These are phyloP conservation scores for Astrocystis sublimbata DNA, from an alignment of 495 filamentous ascomycete genomes.

Conservation along the genomic window DNA sequence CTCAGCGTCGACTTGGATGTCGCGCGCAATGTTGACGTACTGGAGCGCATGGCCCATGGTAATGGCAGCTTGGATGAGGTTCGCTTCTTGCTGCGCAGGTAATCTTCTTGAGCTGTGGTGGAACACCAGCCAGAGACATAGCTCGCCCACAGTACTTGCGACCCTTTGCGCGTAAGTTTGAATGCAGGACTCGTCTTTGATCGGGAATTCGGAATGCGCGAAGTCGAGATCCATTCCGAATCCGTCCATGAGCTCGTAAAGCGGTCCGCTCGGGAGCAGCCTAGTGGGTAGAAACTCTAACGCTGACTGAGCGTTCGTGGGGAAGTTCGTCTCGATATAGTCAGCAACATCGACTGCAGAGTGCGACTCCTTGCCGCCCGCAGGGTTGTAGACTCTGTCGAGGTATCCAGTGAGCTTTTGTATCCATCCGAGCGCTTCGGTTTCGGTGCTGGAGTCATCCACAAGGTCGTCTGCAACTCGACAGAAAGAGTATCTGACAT, in stretches of 20 bases:
- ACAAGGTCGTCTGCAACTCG: slow-evolving; percentile 69
- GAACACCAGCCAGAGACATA: slow-evolving; percentile 63
- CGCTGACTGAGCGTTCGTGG: slow-evolving; percentile 45
- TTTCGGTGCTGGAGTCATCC: slow-evolving; percentile 52
- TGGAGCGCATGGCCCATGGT: slow-evolving; percentile 69
- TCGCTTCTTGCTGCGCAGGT: slow-evolving; percentile 22
- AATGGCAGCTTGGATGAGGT: slow-evolving; percentile 48
- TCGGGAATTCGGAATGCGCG: slow-evolving; percentile 47
- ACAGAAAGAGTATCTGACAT: slow-evolving; percentile 64
- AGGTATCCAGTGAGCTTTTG: slow-evolving; percentile 53
- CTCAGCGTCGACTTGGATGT: slow-evolving; percentile 61
- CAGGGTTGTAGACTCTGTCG: slow-evolving; percentile 38
- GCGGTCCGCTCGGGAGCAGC: slow-evolving; percentile 52
- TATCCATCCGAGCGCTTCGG: slow-evolving; percentile 54
- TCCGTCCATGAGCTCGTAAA: slow-evolving; percentile 60
- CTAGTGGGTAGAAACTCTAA: slow-evolving; percentile 55
- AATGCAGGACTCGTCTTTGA: slow-evolving; percentile 55
- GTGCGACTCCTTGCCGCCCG: background rate
- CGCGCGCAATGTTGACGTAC: slow-evolving; percentile 70
- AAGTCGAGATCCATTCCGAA: slow-evolving; percentile 65
- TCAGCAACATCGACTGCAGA: slow-evolving; percentile 23
- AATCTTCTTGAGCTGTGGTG: slow-evolving; percentile 44
- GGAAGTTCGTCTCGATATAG: slow-evolving; percentile 48
- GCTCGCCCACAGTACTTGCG: slow-evolving; percentile 66
- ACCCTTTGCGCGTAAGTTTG: slow-evolving; percentile 60